Evolutionary conservation across 495 filamentous ascomycete species (phyloP).

Genomic region (Hypoxylon perforatum): DNA sequence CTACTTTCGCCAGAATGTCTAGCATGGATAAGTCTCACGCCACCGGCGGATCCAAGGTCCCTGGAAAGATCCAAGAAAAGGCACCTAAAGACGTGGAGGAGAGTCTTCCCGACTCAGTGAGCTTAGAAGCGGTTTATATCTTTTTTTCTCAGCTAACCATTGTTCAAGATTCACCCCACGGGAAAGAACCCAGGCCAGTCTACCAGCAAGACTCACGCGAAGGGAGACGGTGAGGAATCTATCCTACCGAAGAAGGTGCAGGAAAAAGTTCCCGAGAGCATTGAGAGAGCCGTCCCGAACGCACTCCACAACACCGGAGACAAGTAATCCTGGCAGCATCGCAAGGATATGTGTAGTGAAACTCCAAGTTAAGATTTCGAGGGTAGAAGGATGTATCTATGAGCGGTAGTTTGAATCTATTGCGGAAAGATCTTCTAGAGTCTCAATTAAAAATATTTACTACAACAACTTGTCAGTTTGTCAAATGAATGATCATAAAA

Average conservation of each 20-base stretch:
- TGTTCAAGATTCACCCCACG: slow-evolving; percentile 22
- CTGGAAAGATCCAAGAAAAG: slow-evolving; percentile 25
- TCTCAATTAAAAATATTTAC: too few species aligned
- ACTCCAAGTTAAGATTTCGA: neutral
- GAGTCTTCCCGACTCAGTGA: slow-evolving; percentile 2
- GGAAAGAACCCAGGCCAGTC: slow-evolving; percentile 6
- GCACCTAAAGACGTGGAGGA: slow-evolving; percentile 23
- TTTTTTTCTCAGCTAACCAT: neutral
- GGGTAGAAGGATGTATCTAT: neutral
- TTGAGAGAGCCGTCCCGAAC: slow-evolving; percentile 30
- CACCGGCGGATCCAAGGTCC: slow-evolving; percentile 24
- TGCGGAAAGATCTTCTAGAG: too few species aligned
- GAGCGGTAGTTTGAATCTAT: too few species aligned
- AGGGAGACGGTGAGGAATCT: slow-evolving; percentile 27
- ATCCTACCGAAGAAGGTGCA: slow-evolving; percentile 33
- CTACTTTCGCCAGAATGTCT: slow-evolving; percentile 15
- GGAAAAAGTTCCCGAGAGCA: slow-evolving; percentile 27
- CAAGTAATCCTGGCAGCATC: slow-evolving; percentile 4
- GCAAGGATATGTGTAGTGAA: neutral
- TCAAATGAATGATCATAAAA: too few species aligned
- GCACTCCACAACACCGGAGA: slow-evolving; percentile 26
- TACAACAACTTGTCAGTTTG: too few species aligned
- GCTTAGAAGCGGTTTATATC: neutral
- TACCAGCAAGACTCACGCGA: slow-evolving; percentile 28
- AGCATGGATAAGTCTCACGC: slow-evolving; percentile 32